A percentile compares a stretch with the other conserved stretches of the same genome.
phyloP scores from a whole-genome alignment of 148 eudicot species.

The Rhododendron ferrugineum region DNA sequence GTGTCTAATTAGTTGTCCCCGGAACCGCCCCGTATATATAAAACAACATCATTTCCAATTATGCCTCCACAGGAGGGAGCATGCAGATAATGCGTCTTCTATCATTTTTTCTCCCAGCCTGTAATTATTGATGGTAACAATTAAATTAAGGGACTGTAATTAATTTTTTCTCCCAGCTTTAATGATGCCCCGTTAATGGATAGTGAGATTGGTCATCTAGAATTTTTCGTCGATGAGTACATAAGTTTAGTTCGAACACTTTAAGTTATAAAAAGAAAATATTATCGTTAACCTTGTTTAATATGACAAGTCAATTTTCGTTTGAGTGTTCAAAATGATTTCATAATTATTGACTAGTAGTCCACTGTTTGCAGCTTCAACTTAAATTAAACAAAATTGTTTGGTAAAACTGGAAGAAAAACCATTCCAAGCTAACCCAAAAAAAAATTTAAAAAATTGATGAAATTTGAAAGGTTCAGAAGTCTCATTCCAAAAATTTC shows the following conservation, averaged over 20 bases:
- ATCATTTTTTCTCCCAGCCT: not conserved
- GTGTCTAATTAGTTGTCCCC: no score
- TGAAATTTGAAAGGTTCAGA: not conserved
- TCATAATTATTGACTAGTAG: not conserved
- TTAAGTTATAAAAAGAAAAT: no score
- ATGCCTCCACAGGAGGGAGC: not conserved
- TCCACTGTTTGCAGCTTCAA: not conserved
- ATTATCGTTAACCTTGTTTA: not conserved
- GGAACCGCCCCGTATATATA: no score
- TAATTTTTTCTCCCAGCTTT: no score
- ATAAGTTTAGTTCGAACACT: not conserved
- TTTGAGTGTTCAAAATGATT: not conserved
- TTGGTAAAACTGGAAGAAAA: not conserved
- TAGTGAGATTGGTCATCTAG: not conserved
- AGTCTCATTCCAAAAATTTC: not conserved
- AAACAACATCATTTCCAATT: not conserved
- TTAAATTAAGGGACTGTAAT: not conserved
- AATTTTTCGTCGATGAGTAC: not conserved
- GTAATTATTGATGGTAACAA: not conserved
- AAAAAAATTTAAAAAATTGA: not conserved
- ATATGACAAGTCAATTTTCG: not conserved
- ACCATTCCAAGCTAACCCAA: not conserved
- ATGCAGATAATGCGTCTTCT: not conserved
- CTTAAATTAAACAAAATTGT: not conserved
- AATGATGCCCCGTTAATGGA: not conserved